Percentiles rank a stretch among this genome's conserved stretches.
phyloP scores from a whole-genome alignment of 768 basidiomycete species.

The Rhodotorula graminis region DNA sequence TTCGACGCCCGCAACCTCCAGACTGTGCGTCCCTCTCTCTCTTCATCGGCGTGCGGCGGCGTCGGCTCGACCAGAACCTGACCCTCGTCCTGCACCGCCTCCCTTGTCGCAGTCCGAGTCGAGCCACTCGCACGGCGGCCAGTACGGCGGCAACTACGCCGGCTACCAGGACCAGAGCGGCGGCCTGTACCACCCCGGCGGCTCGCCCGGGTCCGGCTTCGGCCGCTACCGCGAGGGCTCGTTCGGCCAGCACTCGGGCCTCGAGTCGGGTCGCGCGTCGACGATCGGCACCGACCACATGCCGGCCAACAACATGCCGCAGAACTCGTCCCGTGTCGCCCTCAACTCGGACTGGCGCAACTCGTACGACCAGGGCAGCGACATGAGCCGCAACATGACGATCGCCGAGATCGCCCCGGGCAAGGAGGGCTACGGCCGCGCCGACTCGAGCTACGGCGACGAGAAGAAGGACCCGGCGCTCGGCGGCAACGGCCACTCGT shows the following conservation, averaged over 20 bases:
- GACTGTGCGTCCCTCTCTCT: not conserved
- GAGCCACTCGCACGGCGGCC: conserved; percentile 25
- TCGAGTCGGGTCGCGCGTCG: conserved; percentile 42
- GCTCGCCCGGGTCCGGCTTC: conserved; percentile 29
- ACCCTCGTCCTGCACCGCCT: not conserved
- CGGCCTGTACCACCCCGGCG: conserved; percentile 22
- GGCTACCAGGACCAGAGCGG: conserved; percentile 11
- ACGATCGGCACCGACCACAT: conserved; percentile 44
- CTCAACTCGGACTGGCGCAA: conserved; percentile 44
- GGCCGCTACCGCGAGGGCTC: conserved; percentile 38
- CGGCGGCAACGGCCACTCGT: conserved; percentile 18
- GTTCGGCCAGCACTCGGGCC: conserved; percentile 31
- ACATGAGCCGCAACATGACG: conserved; percentile 38
- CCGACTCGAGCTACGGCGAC: conserved; percentile 25
- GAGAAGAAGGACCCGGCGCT: conserved; percentile 37
- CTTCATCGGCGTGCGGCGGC: not conserved
- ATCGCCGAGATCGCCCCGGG: conserved; percentile 40
- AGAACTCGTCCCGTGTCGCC: conserved; percentile 44
- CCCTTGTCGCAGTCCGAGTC: conserved; percentile 30
- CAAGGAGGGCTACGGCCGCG: conserved; percentile 37
- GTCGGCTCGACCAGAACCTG: not conserved
- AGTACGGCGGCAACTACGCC: conserved; percentile 17
- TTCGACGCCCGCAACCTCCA: conserved; percentile 13
- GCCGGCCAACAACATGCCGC: conserved; percentile 33
- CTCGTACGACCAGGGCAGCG: conserved; percentile 41